A percentile compares a stretch with the other conserved stretches of the same genome.
phyloP scores from a whole-genome alignment of 257 asterid genomes.

The Primulina huaijiensis region DNA sequence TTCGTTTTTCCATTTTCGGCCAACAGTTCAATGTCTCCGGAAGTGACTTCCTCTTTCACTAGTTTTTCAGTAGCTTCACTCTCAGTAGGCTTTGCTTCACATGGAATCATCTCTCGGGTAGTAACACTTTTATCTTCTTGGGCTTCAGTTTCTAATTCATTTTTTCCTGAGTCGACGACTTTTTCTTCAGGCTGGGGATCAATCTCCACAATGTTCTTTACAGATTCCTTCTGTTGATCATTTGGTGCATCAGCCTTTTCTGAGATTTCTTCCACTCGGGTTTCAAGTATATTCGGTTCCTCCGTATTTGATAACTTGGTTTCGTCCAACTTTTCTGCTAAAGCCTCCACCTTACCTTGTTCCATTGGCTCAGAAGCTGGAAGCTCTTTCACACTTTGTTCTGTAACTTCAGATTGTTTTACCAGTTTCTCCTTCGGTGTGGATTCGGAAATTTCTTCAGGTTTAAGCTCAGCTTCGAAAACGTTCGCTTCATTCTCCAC shows the following conservation, averaged over 20 bases:
- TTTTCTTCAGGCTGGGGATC: slow-evolving; percentile 2
- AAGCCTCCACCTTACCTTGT: slow-evolving; percentile 26
- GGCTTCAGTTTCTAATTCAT: slow-evolving; percentile 15
- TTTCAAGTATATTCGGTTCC: slow-evolving; percentile 31
- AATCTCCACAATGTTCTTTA: not conserved
- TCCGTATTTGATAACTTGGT: slow-evolving; percentile 16
- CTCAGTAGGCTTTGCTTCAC: slow-evolving; percentile 9
- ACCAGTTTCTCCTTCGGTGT: slow-evolving; percentile 29
- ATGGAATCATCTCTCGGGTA: slow-evolving; percentile 27
- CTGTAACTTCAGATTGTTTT: slow-evolving; percentile 26
- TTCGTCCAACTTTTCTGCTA: slow-evolving; percentile 28
- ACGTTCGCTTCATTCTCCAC: slow-evolving; percentile 2
- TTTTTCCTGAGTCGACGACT: no score
- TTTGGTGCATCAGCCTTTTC: slow-evolving; percentile 23
- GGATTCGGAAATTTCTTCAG: no score
- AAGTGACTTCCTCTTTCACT: slow-evolving; percentile 31
- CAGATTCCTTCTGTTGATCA: not conserved
- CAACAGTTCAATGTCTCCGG: slow-evolving; percentile 38
- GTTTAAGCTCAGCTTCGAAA: no score
- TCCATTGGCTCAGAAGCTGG: slow-evolving; percentile 17
- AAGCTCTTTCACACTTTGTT: slow-evolving; percentile 29
- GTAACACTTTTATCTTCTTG: slow-evolving; percentile 20
- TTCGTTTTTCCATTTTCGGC: slow-evolving; percentile 29
- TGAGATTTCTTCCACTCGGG: slow-evolving; percentile 24
- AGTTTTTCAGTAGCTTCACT: slow-evolving; percentile 23